Evolutionary conservation across 768 basidiomycete species (phyloP).

Genomic region (Steccherinum ochraceum): DNA sequence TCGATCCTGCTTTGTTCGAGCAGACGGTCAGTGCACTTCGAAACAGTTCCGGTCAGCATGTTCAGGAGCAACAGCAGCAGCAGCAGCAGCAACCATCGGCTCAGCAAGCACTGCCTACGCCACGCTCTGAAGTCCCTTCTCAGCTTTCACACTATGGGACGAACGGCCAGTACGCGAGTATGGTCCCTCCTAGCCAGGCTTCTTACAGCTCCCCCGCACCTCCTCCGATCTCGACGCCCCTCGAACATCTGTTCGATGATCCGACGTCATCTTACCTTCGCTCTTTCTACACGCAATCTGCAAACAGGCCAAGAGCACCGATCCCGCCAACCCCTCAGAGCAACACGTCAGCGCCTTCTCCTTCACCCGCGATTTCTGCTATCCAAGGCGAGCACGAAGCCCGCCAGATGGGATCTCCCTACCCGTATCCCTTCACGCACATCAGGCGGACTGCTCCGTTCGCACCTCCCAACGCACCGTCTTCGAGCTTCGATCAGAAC

Average conservation of each 20-base stretch:
- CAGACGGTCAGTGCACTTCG: conserved; percentile 23
- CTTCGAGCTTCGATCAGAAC: conserved; percentile 33
- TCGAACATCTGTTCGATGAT: conserved; percentile 36
- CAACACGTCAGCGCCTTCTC: conserved; percentile 68
- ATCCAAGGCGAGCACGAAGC: conserved; percentile 35
- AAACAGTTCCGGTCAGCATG: conserved; percentile 14
- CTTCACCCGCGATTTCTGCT: conserved; percentile 56
- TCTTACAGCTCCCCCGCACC: conserved; percentile 7
- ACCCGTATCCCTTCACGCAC: conserved; percentile 72
- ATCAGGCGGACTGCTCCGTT: conserved; percentile 48
- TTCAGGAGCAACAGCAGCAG: conserved; percentile 13
- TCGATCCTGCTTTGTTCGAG: conserved; percentile 54
- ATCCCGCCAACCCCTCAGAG: conserved; percentile 76
- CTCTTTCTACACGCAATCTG: conserved; percentile 46
- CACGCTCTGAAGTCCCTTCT: conserved; percentile 7
- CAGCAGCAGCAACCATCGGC: background rate
- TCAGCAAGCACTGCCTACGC: background rate
- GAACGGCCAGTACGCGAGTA: conserved; percentile 1
- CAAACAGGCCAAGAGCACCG: conserved; percentile 60
- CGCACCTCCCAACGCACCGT: conserved; percentile 28
- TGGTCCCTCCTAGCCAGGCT: background rate
- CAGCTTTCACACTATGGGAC: conserved; percentile 21
- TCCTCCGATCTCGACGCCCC: background rate
- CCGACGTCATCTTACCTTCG: conserved; percentile 54
- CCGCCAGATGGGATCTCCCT: conserved; percentile 56